phyloP scores from a whole-genome alignment of 768 basidiomycete species.

The Tricholoma hemisulphureum region DNA sequence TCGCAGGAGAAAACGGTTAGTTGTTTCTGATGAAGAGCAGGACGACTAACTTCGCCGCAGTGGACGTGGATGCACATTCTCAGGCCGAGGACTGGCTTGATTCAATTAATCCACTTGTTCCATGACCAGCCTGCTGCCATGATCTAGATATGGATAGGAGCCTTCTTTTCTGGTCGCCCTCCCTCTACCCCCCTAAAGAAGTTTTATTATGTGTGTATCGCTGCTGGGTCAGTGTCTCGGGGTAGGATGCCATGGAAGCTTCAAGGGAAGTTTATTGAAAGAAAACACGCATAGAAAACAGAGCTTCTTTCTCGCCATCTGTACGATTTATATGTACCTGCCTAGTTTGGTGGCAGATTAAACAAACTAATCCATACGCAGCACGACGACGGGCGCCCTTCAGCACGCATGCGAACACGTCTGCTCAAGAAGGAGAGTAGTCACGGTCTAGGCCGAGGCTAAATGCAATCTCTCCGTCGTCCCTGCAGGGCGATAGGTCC shows the following conservation, averaged over 20 bases:
- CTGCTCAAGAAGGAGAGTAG: background rate
- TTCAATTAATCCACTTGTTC: too few species aligned
- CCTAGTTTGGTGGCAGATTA: background rate
- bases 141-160: background rate
- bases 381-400: background rate
- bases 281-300: background rate
- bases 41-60: conserved; percentile 13
- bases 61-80: background rate
- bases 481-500: background rate
- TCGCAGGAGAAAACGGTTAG: conserved; percentile 27
- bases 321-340: background rate
- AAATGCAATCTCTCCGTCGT: background rate
- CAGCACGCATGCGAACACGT: background rate
- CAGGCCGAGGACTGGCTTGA: background rate
- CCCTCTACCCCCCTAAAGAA: too few species aligned
- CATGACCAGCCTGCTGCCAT: background rate
- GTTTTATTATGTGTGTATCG: background rate
- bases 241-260: background rate
- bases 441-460: background rate
- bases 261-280: background rate
- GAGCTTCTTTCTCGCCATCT: background rate
- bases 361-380: background rate
- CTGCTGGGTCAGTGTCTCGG: background rate
- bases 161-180: background rate
- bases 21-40: conserved; percentile 36